phyloP scores from a whole-genome alignment of 768 basidiomycete genomes.

The Saitozyma sp. region DNA sequence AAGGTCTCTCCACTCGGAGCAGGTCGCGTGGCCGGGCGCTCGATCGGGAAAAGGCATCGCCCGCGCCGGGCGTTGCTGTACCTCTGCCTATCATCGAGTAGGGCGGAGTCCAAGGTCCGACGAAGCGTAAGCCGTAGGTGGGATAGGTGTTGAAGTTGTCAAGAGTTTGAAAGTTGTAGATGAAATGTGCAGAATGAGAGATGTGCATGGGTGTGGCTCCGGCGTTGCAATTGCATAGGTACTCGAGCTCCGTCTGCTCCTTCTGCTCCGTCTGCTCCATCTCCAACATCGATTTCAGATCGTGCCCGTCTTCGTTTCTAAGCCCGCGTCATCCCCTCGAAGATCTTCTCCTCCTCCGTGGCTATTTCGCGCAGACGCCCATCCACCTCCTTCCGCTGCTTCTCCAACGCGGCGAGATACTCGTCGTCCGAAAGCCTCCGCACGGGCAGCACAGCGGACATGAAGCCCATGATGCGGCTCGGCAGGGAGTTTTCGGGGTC shows the following conservation, averaged over 20 bases:
- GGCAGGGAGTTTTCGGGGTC: constrained; percentile 25
- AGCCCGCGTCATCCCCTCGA: constrained; percentile 5
- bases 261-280: no score
- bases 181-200: no score
- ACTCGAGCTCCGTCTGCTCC: no score
- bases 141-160: no score
- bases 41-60: background rate
- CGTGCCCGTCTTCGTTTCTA: background rate
- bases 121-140: no score
- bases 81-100: background rate
- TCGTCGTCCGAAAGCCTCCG: constrained; percentile 69
- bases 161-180: no score
- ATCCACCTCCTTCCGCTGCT: constrained; percentile 62
- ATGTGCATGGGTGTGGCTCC: no score
- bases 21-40: constrained; percentile 60
- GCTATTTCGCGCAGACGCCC: constrained; percentile 48
- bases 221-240: no score
- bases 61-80: background rate
- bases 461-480: constrained; percentile 38
- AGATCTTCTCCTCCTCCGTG: constrained; percentile 33
- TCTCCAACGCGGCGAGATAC: constrained; percentile 64
- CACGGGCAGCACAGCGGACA: constrained; percentile 58
- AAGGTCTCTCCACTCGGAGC: constrained; percentile 59
- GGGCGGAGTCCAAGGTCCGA: background rate
- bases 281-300: no score